These are phyloP conservation scores for Diaporthe humulicola DNA, from an alignment of 2,329 filamentous ascomycete genomes.

Conservation along the genomic window DNA sequence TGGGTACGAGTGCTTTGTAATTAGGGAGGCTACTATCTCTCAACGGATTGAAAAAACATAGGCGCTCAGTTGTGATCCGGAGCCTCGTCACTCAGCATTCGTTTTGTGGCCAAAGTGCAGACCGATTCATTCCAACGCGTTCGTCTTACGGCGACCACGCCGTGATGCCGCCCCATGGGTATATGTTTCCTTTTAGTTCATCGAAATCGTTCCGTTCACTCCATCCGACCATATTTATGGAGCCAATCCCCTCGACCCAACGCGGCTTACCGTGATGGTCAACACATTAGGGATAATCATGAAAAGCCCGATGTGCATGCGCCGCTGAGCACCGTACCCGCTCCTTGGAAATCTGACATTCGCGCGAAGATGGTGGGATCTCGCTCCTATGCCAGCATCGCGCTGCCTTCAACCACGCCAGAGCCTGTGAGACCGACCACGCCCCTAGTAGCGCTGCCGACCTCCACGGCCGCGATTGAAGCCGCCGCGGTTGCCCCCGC, in stretches of 20 bases:
- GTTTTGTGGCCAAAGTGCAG: background rate
- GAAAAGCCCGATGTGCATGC: background rate
- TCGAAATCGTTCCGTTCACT: background rate
- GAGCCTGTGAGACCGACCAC: background rate
- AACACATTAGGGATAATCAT: background rate
- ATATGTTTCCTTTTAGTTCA: conserved; percentile 4
- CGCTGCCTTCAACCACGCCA: no score
- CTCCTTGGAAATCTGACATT: background rate
- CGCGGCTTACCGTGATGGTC: background rate
- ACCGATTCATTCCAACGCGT: background rate
- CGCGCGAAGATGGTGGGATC: background rate
- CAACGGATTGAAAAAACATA: background rate
- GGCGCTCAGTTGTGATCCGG: background rate
- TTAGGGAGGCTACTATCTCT: background rate
- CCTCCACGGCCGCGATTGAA: conserved; percentile 49
- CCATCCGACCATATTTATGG: background rate
- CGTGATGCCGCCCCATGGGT: conserved; percentile 1
- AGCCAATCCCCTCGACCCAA: background rate
- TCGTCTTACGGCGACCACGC: background rate
- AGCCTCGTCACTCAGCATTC: background rate
- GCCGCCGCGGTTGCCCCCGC: conserved; percentile 49
- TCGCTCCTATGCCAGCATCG: background rate
- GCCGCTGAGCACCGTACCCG: background rate
- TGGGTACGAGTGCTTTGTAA: background rate
- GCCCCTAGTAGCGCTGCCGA: conserved; percentile 42